These are phyloP conservation scores for Gymnopilus junonius DNA, from an alignment of 768 basidiomycete species.

Conservation along the genomic window DNA sequence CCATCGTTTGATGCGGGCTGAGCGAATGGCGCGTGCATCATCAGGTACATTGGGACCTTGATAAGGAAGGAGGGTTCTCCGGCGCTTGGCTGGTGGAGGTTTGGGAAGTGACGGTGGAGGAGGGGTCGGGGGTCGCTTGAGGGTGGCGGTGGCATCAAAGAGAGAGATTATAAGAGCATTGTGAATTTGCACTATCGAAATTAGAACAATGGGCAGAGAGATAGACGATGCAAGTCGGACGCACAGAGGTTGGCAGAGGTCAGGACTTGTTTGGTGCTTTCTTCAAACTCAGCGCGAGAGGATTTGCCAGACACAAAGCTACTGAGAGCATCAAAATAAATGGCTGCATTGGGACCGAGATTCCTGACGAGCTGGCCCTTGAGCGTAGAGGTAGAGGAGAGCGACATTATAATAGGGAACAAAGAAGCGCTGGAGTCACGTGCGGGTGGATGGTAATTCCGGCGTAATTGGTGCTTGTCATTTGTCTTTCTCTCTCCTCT, in stretches of 20 bases:
- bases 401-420: constrained; percentile 54
- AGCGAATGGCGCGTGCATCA: constrained; percentile 57
- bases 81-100: constrained; percentile 65
- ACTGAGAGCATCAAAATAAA: constrained; percentile 68
- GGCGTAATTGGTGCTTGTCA: neutral
- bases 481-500: neutral
- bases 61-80: constrained; percentile 72
- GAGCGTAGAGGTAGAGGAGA: constrained; percentile 75
- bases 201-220: constrained; percentile 7
- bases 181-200: constrained; percentile 68
- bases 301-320: constrained; percentile 69
- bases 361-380: constrained; percentile 67
- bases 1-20: constrained; percentile 74
- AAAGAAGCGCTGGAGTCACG: constrained; percentile 11
- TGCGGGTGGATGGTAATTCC: neutral
- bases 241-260: constrained; percentile 57
- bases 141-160: constrained; percentile 74
- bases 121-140: constrained; percentile 68
- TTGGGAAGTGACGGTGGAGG: constrained; percentile 68
- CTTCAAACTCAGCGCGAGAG: constrained; percentile 80
- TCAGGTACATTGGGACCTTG: constrained; percentile 66
- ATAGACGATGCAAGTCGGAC: constrained; percentile 6
- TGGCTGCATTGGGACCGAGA: constrained; percentile 61
- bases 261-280: constrained; percentile 63
- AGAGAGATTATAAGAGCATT: constrained; percentile 85